phyloP scores from a whole-genome alignment of 2,329 filamentous ascomycete species.

The Chrysoporthe puriensis region DNA sequence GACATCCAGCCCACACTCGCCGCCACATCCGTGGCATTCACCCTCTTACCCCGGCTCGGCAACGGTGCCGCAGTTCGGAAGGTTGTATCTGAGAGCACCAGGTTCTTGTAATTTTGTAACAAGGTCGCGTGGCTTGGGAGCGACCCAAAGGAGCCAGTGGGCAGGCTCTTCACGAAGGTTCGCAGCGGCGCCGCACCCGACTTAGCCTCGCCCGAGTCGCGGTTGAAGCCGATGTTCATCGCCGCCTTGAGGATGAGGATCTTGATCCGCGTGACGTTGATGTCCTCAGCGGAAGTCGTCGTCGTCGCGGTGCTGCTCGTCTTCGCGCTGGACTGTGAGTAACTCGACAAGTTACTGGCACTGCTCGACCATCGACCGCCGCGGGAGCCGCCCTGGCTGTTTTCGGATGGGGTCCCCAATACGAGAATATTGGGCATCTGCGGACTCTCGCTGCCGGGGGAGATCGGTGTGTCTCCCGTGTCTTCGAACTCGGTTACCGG shows the following conservation, averaged over 20 bases:
- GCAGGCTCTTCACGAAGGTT: conserved; percentile 75
- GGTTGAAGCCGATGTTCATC: conserved; percentile 79
- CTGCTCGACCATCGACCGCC: conserved; percentile 81
- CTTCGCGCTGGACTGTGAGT: conserved; percentile 70
- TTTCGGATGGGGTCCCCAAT: conserved; percentile 69
- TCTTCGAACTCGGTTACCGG: conserved; percentile 96
- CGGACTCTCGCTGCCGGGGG: conserved; percentile 75
- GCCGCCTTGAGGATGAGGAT: conserved; percentile 82
- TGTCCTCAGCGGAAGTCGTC: conserved; percentile 69
- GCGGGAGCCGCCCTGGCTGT: conserved; percentile 42
- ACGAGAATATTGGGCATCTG: conserved; percentile 87
- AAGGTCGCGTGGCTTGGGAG: conserved; percentile 71
- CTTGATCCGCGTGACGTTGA: conserved; percentile 77
- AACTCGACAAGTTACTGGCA: conserved; percentile 77
- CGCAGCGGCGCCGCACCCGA: conserved; percentile 62
- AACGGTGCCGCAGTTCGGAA: conserved; percentile 61
- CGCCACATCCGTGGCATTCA: conserved; percentile 75
- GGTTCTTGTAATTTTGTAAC: conserved; percentile 77
- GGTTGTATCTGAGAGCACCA: conserved; percentile 73
- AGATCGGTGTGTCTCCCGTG: conserved; percentile 84
- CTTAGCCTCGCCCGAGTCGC: conserved; percentile 48
- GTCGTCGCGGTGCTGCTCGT: conserved; percentile 75
- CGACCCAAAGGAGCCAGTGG: conserved; percentile 77
- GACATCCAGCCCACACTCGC: conserved; percentile 79
- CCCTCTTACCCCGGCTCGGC: conserved; percentile 60